Evolutionary conservation across 2,329 filamentous ascomycete genomes (phyloP), one percentile per base, ranked within the genome.

Genomic region (Alternaria metachromatica): DNA sequence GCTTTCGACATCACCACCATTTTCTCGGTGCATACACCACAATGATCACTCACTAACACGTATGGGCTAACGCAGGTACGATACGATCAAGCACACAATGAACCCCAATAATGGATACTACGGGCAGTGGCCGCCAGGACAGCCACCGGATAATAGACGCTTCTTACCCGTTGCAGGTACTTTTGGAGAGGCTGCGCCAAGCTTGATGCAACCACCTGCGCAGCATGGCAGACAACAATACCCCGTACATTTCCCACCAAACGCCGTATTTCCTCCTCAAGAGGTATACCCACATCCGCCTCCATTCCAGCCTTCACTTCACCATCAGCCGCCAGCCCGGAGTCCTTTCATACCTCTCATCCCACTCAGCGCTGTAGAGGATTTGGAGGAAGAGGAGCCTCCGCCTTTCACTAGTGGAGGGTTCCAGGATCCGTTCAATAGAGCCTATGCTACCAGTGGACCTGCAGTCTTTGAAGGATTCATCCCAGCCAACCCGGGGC

Each of bases 381-480:
- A 69, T 55, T 15, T 75, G 58, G 69, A 72, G 25, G 60, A 54
- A 26, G 61, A 60, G 9, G 57, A 53, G 51, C 28, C 61, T 33
- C 58, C 57, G 33, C 63, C 70, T 33, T 69, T 72, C 18, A 62
- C 66, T 13, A 60, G 48, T 28, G 55, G 59, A n/a, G 56, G 53
- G n/a, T 61, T 66, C 20, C 63, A 67, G 18, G 74, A 76, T 30
- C 58, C 70, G 20, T 71, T 76, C 46, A 72, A 67, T 37, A 63
- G 68, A 55, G 67, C 66, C 3, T 77, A 74, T 54, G 60, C 67
- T 49, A 70, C 67, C 11, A 72, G 60, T 46, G 75, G 69, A 23
- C 78, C 77, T 11, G 69, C 79, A 10, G 73, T 81, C 25, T 78
- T 80, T 57, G 79, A 82, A 64, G 80, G 80, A 6, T 81, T 78